Evolutionary conservation across 2,329 filamentous ascomycete genomes (phyloP), one percentile per base, ranked within the genome.

Genomic region (Decorospora gaudefroyi): DNA sequence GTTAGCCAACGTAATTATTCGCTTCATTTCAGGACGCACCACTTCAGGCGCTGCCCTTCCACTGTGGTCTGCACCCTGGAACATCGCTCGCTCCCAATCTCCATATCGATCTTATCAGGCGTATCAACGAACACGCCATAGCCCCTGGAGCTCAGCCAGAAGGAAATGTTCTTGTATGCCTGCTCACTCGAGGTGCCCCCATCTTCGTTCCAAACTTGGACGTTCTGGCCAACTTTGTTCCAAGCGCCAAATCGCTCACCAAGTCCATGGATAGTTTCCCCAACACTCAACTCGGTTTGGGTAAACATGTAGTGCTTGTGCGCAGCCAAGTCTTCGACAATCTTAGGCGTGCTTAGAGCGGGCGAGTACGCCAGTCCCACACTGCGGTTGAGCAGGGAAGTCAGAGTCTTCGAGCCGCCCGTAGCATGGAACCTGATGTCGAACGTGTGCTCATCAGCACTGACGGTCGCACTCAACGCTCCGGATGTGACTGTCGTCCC

Each of bases 41-140:
- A 88, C 69, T 87, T 86, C 36, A 90, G 65, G 10, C 84, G 74
- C 68, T 90, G 85, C 0, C 82, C 83, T 52, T 85, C 76, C 4
- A 90, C 78, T 31, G 80, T 83, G 1, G 84, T 84, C 69, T 90
- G 86, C 3, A 89, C 78, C 37, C 87, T 77, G 28, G 79, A 85
- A 47, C 81, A 84, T n/a, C 87, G 74, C 71, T 90, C 87, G 53
- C 84, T 88, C 3, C 87, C 86, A 46, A 90, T 77, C 65, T 90
- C 87, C 7, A 90, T 73, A 43, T 87, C 86, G 4, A 90, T 81
- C 31, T 78, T 79, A 15, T 85, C 85, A 0, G 85, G 77, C 4
- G 82, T 81, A 62, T 90, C 86, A 46, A 90, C 81, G 62, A 90
- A 90, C 21, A 90, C 75, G 13, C 87, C 87, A 63, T 90, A 91